Evolutionary conservation across 208 protist genomes (phyloP), one percentile per base, ranked within the genome.

Genomic region (Leptomonas pyrrhocoris): DNA sequence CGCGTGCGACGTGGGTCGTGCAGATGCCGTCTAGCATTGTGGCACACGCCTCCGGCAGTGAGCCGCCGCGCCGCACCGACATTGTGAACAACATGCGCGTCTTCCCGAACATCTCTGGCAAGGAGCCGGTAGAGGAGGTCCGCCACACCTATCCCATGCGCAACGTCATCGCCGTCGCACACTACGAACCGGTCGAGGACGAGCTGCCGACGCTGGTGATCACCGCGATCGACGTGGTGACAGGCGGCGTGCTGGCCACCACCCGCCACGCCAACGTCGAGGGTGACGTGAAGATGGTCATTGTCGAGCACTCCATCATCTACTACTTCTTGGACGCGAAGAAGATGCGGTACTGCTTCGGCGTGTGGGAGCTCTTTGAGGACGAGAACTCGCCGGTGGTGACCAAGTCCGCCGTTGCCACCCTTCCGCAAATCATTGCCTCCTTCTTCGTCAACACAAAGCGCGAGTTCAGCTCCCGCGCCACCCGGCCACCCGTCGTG

Each of bases 341-440:
- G 31, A 87, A 85, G 63, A 86, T 93, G 83, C 89, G 90, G 40
- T 90, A 97, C 80, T 83, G 74, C 62, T 77, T 96, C 34, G 86
- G 89, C 13, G 91, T 97, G 40, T 95, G 86, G 88, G 89, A 96
- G 71, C 60, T 97, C 56, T 97, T 96, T 74, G 84, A 95, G 54
- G 74, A 87, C 40, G 89, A 92, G 34, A 55, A 62, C 46, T 76
- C 73, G 48, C 58, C 60, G 19, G 79, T 84, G 0, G 64, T 94
- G 48, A 66, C 59, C 27, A 88, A 88, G 66, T 80, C 85, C 40
- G 77, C 83, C 45, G 89, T 80, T 21, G 90, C 88, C 16, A 91
- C 88, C 2, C 57, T 89, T 43, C 88, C 88, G 40, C 81, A 86
- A 43, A 75, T 95, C 34, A 81, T 92, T 49, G 74, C 86, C 49